Evolutionary conservation across 129 eudicot genomes (phyloP), one percentile per base, ranked within the genome.

Genomic region (Flaveria bidentis): DNA sequence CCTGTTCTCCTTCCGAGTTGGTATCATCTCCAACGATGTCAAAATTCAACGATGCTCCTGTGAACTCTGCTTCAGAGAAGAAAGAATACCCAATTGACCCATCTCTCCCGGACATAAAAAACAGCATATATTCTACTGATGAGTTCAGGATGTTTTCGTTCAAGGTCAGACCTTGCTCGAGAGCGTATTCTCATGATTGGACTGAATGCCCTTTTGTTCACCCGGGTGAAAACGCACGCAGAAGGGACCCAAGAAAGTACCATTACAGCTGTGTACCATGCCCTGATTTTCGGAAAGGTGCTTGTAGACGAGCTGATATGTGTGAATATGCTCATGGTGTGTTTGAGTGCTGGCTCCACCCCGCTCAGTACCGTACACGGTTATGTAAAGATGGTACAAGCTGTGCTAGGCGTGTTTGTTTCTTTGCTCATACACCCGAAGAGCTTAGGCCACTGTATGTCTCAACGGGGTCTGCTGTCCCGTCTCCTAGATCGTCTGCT

Each of bases 181-280:
- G 97, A 51, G 97, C 97, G 4, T 91, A 91, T 61, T 91, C 97
- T 3, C 97, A 91, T 76, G 97, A 91, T 69, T 91, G 97, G 97
- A 91, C 97, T 0, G 97, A 91, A 76, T 91, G 97, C 66, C 97
- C 97, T 2, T 91, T 91, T 85, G 97, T 91, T 68, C 97, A 91
- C 41, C 97, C 97, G 15, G 96, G 97, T 0, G 97, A 91, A 68
- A 91, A 91, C 62, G 97, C 97, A 5, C 88, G 97, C n/a, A 80
- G 97, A 63, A 67, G 97, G 61, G 97, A 91, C 67, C 97, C 97
- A 1, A 66, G 96, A 53, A 91, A 91, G 84, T 89, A 68, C 80
- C 97, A 91, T 50, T 91, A 91, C 80, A 91, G 97, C 74, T 91
- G 97, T 67, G 97, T 91, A 2, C 97, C 96, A 16, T 91, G 97